Base-by-base conservation (phyloP, 306 rosid genomes). In the Luffa aegyptiaca region DNA sequence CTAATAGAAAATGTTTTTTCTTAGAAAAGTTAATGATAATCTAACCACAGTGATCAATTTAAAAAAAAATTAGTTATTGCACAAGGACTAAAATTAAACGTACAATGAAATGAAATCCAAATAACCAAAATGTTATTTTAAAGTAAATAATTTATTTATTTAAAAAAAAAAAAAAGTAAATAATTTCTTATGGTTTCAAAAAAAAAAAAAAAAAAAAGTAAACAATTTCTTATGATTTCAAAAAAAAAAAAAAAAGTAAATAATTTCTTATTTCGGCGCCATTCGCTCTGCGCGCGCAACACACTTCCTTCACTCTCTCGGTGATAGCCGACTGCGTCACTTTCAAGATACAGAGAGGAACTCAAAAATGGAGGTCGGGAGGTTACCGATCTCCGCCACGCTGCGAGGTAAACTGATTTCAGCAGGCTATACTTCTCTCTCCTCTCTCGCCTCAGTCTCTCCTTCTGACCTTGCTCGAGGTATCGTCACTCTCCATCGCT, bases 381-480 rank as follows among this genome's bases (percentile, higher is more conserved):
- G 90, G 84, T 83, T 94, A 44, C 94, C 96, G 82, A 87, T 92
- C 63, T 86, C 93, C 48, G 87, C 96, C 31, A 88, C 97, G 10
- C 92, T 85, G 82, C 88, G 97, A 81, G 92, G 93, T 49, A 94
- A 94, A 63, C 90, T 94, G 77, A 83, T 94, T 51, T 88, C 96
- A 18, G 88, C 94, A 2, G 97, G 96, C 78, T 92, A 90, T 44
- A 89, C 92, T 20, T 77, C 89, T 7, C 90, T 90, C 11, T 53
- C 83, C 76, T 77, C 96, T 55, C 86, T 94, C 75, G 72, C 93
- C 39, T 82, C 84, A 35, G 62, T 87, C 70, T 86, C 94, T 48
- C 81, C 91, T 49, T 55, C 89, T 70, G 71, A 81, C 75, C 92
- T 94, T 75, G 92, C 94, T 85, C 88, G 86, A 84, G 98, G 98